Evolutionary conservation across 352 stramenopile species (phyloP).

Genomic region (Pythium myriotylum): DNA sequence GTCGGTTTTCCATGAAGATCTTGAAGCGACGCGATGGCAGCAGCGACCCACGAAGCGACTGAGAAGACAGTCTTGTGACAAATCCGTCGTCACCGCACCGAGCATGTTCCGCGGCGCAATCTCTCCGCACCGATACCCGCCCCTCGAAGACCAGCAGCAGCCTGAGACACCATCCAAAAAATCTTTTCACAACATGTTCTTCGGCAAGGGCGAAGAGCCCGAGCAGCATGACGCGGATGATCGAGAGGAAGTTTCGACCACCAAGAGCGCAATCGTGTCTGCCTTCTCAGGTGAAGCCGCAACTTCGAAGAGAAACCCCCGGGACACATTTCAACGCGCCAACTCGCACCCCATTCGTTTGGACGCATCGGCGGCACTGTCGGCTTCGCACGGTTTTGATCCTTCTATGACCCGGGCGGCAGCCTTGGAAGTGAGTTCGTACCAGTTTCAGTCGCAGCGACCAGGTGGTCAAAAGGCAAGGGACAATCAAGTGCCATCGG

Average conservation of each 20-base stretch:
- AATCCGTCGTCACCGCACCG: neutral
- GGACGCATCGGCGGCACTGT: constrained; percentile 17
- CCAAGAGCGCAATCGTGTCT: neutral
- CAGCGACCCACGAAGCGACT: neutral
- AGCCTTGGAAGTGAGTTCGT: neutral
- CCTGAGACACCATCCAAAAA: constrained; percentile 3
- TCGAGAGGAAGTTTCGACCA: neutral
- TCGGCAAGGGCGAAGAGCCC: constrained; percentile 7
- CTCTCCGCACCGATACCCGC: constrained; percentile 10
- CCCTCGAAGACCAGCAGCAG: constrained; percentile 11
- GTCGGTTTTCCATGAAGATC: neutral
- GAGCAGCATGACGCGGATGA: constrained; percentile 1
- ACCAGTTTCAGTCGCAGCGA: neutral
- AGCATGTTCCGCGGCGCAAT: constrained; percentile 17
- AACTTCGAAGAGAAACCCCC: constrained; percentile 2
- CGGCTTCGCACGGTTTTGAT: constrained; percentile 11
- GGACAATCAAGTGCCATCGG: neutral
- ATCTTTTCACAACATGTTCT: constrained; percentile 12
- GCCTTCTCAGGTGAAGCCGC: neutral
- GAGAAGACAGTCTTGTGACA: neutral
- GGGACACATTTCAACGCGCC: constrained; percentile 20
- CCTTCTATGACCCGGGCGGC: constrained; percentile 20
- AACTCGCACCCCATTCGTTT: constrained; percentile 20
- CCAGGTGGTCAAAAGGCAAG: too few species aligned
- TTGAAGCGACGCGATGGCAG: constrained; percentile 1